Percentiles rank a stretch among this genome's conserved stretches.
These are phyloP conservation scores for Adiantum capillusveneris DNA, from an alignment of 75 land plant species.

Conservation along the genomic window DNA sequence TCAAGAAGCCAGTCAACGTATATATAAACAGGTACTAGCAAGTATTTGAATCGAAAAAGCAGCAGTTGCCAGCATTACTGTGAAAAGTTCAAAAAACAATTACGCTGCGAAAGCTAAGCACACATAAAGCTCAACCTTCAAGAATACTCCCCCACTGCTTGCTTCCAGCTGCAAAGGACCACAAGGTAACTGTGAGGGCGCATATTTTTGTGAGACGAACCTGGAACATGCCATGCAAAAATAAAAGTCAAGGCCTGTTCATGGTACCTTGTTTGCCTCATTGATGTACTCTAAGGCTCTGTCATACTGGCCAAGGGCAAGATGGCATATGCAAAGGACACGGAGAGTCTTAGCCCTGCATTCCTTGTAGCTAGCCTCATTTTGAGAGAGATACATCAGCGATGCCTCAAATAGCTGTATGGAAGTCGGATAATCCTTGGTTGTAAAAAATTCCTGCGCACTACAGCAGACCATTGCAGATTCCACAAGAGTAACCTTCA, in stretches of 20 bases:
- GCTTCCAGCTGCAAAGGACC: constrained; percentile 61
- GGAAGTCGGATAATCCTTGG: constrained; percentile 49
- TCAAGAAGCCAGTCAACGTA: too few species aligned
- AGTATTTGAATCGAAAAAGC: too few species aligned
- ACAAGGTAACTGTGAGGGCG: neutral
- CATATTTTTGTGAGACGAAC: neutral
- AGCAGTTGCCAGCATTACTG: too few species aligned
- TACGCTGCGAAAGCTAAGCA: too few species aligned
- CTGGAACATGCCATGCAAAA: neutral
- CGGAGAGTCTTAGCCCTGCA: constrained; percentile 68
- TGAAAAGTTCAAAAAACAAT: too few species aligned
- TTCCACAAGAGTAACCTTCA: too few species aligned
- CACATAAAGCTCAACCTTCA: constrained; percentile 44
- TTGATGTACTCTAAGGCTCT: constrained; percentile 72
- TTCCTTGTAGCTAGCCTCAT: constrained; percentile 26
- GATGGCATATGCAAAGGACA: constrained; percentile 76
- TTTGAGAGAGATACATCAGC: constrained; percentile 65
- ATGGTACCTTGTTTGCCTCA: constrained; percentile 81
- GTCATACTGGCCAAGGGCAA: constrained; percentile 69
- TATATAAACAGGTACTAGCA: too few species aligned
- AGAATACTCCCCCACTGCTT: constrained; percentile 47
- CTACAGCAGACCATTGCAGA: constrained; percentile 26
- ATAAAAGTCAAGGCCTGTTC: too few species aligned
- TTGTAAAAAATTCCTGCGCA: constrained; percentile 62
- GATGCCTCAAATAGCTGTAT: constrained; percentile 80